These are phyloP conservation scores for Cochliopodium minus DNA, from an alignment of 208 protist genomes.

Conservation along the genomic window DNA sequence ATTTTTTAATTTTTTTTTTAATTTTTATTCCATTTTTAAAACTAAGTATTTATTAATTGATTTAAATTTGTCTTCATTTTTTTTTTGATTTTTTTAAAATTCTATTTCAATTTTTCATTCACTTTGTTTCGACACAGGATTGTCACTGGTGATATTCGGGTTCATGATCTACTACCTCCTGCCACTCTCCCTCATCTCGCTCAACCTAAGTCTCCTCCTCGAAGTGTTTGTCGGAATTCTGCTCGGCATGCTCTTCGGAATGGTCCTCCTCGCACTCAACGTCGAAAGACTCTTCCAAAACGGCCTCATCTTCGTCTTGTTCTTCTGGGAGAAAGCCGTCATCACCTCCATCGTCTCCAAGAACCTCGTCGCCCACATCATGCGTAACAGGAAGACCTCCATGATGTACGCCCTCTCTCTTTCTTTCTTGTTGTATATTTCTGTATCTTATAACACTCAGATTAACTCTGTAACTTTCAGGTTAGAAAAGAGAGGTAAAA, in stretches of 20 bases:
- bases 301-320: conserved; percentile 31
- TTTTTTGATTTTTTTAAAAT: no score
- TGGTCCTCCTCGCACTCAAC: conserved; percentile 65
- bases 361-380: conserved; percentile 63
- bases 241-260: conserved; percentile 58
- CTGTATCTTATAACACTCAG: conserved; percentile 55
- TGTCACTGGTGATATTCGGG: conserved; percentile 37
- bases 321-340: conserved; percentile 62
- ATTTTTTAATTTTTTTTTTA: no score
- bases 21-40: no score
- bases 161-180: conserved; percentile 74
- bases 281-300: conserved; percentile 53
- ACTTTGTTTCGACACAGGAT: no score
- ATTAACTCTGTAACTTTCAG: no score
- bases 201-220: conserved; percentile 62
- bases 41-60: no score
- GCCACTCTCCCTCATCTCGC: conserved; percentile 51
- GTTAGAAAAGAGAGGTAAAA: no score
- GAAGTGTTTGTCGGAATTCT: conserved; percentile 77
- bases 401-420: conserved; percentile 75
- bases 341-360: conserved; percentile 53
- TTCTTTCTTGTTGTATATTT: conserved; percentile 74
- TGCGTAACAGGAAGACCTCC: conserved; percentile 75
- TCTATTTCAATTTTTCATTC: no score
- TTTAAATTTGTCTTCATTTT: no score